These are phyloP conservation scores for Oryza punctata DNA, from an alignment of 176 grass and related monocot genomes.

Conservation along the genomic window DNA sequence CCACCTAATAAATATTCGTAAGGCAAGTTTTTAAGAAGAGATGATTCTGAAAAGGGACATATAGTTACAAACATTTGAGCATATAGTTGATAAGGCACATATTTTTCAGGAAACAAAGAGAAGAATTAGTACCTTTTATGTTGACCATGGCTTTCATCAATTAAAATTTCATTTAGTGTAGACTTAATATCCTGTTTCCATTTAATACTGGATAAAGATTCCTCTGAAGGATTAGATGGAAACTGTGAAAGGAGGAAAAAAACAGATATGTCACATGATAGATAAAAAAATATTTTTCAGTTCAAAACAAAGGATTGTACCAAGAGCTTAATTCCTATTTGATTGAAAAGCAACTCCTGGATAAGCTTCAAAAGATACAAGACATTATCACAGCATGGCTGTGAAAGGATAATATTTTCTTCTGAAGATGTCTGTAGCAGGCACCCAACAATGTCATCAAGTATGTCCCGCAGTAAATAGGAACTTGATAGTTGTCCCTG, in stretches of 20 bases:
- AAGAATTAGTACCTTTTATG: constrained; percentile 47
- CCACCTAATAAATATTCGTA: background rate
- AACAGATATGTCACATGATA: constrained; percentile 22
- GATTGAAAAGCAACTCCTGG: constrained; percentile 75
- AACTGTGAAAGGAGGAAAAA: constrained; percentile 48
- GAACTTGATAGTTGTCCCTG: constrained; percentile 55
- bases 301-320: constrained; percentile 59
- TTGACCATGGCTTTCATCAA: constrained; percentile 44
- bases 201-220: constrained; percentile 43
- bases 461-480: constrained; percentile 66
- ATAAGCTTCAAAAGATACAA: constrained; percentile 87
- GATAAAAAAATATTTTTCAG: constrained; percentile 10
- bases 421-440: constrained; percentile 67
- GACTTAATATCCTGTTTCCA: constrained; percentile 53
- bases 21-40: background rate
- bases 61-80: background rate
- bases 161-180: constrained; percentile 51
- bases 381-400: constrained; percentile 81
- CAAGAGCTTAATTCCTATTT: constrained; percentile 74
- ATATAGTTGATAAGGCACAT: background rate
- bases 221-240: constrained; percentile 43
- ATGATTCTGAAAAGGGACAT: background rate
- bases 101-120: constrained; percentile 4
- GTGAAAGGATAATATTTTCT: constrained; percentile 85
- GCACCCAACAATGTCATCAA: constrained; percentile 71